Evolutionary conservation across 306 rosid species (phyloP), one percentile per base, ranked within the genome.

Genomic region (Prunus mira): DNA sequence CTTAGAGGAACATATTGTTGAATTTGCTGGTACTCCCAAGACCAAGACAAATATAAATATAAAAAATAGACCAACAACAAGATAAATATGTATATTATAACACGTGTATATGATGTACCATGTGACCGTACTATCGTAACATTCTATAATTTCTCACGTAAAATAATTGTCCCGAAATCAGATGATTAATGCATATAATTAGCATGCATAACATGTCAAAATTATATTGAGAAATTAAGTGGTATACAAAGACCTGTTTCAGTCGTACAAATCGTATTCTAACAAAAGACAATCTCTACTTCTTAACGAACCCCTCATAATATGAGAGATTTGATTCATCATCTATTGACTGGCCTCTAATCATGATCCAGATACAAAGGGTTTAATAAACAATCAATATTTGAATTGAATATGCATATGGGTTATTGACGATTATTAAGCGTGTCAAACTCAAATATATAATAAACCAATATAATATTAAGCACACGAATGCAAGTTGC

Each of bases 81-180:
- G 9, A 52, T 6, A 52, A 52, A 2, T 18, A 15, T 15, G 20
- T 52, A n/a, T 15, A 34, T 34, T 5, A 6, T 34, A 34, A 34
- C 2, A 6, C 41, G 8, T 34, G 41, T 34, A 34, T 8, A 34
- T 1, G 8, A 34, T 5, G 8, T 34, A 34, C 8, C 0, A 32
- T 0, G 0, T 32, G 38, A 6, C 8, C 2, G 8, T 6, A 34
- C 8, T 34, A 34, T 0, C 0, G 41, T 34, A 34, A 0, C 6
- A 34, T 34, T 34, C 2, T 6, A 34, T 34, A 5, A 34, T 34
- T 34, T 34, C 8, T 34, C 41, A 5, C 6, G 41, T 6, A 5
- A 34, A 34, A 34, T 34, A 34, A 34, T 5, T 34, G 1, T 34
- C 0, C 38, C 41, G 0, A 34, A 34, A 34, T 6, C 8, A 5